Percentiles rank a stretch among this genome's conserved stretches.
These are phyloP conservation scores for Ceratocystis huliohia DNA, from an alignment of 2,329 filamentous ascomycete species.

Conservation along the genomic window DNA sequence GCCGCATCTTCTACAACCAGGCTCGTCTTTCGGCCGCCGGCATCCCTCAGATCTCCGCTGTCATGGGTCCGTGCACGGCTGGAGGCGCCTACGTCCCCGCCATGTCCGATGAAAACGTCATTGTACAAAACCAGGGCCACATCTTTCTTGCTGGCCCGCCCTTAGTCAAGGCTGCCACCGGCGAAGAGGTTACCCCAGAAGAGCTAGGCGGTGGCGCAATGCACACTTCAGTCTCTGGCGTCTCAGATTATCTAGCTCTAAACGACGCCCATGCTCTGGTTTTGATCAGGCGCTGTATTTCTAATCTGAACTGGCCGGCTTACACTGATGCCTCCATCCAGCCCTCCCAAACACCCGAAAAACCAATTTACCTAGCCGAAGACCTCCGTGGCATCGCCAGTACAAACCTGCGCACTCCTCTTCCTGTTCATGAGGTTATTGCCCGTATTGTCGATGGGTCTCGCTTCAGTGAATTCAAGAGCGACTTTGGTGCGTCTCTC, in stretches of 20 bases:
- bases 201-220: conserved; percentile 81
- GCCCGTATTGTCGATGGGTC: conserved; percentile 85
- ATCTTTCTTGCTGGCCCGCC: conserved; percentile 94
- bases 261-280: conserved; percentile 86
- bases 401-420: conserved; percentile 73
- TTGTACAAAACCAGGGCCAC: conserved; percentile 88
- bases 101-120: conserved; percentile 97
- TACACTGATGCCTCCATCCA: background rate
- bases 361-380: conserved; percentile 65
- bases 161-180: conserved; percentile 89
- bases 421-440: conserved; percentile 82
- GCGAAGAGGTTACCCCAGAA: conserved; percentile 80
- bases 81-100: conserved; percentile 91
- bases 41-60: conserved; percentile 86
- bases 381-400: conserved; percentile 83
- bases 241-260: conserved; percentile 89
- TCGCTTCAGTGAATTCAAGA: conserved; percentile 89
- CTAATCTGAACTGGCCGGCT: conserved; percentile 76
- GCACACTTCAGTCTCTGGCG: conserved; percentile 81
- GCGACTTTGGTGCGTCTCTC: conserved; percentile 73
- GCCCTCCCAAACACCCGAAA: conserved; percentile 38
- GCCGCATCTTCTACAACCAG: conserved; percentile 97
- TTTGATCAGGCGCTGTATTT: conserved; percentile 68
- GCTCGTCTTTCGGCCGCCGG: conserved; percentile 79
- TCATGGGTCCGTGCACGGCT: conserved; percentile 95